phyloP scores from a whole-genome alignment of 495 filamentous ascomycete genomes.

The Lophium mytilinum region DNA sequence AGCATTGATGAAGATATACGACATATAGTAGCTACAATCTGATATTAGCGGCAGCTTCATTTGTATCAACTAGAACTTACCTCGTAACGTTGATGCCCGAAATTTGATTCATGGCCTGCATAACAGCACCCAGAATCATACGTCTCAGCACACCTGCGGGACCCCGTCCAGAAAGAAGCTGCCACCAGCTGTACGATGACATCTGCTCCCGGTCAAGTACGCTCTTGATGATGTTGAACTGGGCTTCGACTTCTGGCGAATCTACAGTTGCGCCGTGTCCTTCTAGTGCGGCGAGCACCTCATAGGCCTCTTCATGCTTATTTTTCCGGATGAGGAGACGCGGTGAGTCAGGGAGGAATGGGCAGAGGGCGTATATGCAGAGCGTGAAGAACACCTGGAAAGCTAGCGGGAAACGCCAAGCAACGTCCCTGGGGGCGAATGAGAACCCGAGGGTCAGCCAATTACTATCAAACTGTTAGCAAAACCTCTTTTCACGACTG shows the following conservation, averaged over 20 bases:
- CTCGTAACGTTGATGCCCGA: conserved; percentile 18
- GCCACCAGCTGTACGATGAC: conserved; percentile 27
- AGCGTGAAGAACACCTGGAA: conserved; percentile 27
- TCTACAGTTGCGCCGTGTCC: conserved; percentile 17
- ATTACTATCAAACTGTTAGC: background rate
- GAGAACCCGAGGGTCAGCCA: conserved; percentile 17
- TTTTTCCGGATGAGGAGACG: conserved; percentile 31
- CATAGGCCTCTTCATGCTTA: conserved; percentile 28
- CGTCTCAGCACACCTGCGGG: conserved; percentile 25
- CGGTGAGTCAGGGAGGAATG: conserved; percentile 28
- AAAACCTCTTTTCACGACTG: too few relatives aligned
- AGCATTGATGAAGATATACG: conserved; percentile 29
- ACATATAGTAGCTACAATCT: conserved; percentile 28
- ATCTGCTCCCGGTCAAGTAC: conserved; percentile 29
- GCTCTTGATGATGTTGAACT: conserved; percentile 32
- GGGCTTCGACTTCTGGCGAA: conserved; percentile 20
- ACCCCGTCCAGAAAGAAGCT: conserved; percentile 24
- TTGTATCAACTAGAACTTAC: background rate
- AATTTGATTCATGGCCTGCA: conserved; percentile 32
- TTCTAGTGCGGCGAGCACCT: conserved; percentile 29
- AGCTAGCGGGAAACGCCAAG: conserved; percentile 25
- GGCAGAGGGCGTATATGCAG: conserved; percentile 18
- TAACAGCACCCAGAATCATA: conserved; percentile 29
- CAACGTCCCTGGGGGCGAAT: conserved; percentile 19
- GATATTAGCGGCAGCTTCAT: conserved; percentile 14